Base-by-base conservation (phyloP, 1,139 yeast species). In the Arxiozyma telluris region DNA sequence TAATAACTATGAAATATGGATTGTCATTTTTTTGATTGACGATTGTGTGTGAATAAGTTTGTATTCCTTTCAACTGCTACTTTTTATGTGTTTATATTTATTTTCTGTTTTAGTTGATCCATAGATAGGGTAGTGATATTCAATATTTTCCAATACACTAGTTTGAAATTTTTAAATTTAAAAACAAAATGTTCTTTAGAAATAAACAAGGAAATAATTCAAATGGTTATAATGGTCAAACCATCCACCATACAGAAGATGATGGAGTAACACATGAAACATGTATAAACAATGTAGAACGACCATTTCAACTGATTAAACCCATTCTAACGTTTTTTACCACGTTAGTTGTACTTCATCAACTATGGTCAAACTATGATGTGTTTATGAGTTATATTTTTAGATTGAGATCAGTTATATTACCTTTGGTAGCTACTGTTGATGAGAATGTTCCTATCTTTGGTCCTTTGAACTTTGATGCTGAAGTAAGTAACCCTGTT, bases 401-500 rank as follows among this genome's bases (percentile, higher is more conserved):
- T 21, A 12, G 20, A 46, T 46, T 46, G 49, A 46, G 49, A 34
- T 38, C 42, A 9, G 15, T 46, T 17, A 17, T 46, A 23, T 46
- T 46, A 22, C 49, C 34, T 46, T 20, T 17, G 30, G 23, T 15
- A 11, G 30, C 18, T 4, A 4, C 5, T 21, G 9, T 11, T 46
- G 27, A 38, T 21, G 23, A 22, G 8, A 4, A 46, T 22, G 27
- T 27, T n/a, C 48, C 50, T 30, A 45, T 18, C 20, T 41, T 25
- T n/a, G 47, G 30, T 45, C 25, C 20, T 39, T 58, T 57, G 30
- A 59, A 61, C 21, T 64, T 64, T 21, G 62, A 57, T 25, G 22
- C 51, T 11, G 41, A 23, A 12, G 63, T 59, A 50, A 59, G 59
- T 6, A 64, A 66, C 44, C 59, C 62, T 1, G 56, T 62, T 27